Percentiles rank a stretch among this genome's conserved stretches.
These are phyloP conservation scores for Amaranthus cruentus DNA, from an alignment of 148 eudicot species.

Conservation along the genomic window DNA sequence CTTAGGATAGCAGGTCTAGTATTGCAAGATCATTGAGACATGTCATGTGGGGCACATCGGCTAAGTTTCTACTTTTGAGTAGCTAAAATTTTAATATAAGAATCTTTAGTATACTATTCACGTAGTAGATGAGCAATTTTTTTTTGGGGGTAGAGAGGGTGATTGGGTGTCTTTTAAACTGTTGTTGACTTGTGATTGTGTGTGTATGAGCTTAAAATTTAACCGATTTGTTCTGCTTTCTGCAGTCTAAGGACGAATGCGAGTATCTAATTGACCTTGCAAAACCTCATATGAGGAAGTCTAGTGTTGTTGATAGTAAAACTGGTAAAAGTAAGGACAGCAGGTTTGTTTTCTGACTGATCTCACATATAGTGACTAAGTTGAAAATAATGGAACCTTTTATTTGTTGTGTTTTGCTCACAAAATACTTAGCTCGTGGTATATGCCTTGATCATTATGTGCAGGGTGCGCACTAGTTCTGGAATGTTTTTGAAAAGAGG, in stretches of 20 bases:
- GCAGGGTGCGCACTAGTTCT: slow-evolving; percentile 97
- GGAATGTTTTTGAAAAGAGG: slow-evolving; percentile 86
- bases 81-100: no score
- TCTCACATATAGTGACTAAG: neutral
- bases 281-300: slow-evolving; percentile 79
- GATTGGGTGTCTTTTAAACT: no score
- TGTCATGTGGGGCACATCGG: no score
- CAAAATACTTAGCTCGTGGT: neutral
- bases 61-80: no score
- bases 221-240: slow-evolving; percentile 17
- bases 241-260: slow-evolving; percentile 86
- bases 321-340: slow-evolving; percentile 92
- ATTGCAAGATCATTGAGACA: no score
- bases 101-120: no score
- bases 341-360: slow-evolving; percentile 48
- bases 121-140: no score
- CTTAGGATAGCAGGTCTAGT: no score
- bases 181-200: neutral
- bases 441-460: slow-evolving; percentile 7
- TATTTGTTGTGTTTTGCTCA: neutral
- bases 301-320: slow-evolving; percentile 91
- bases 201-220: neutral
- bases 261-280: slow-evolving; percentile 79
- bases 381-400: neutral
- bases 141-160: no score